Evolutionary conservation across 208 protist genomes (phyloP).

Genomic region (Trypanosoma lewisi): DNA sequence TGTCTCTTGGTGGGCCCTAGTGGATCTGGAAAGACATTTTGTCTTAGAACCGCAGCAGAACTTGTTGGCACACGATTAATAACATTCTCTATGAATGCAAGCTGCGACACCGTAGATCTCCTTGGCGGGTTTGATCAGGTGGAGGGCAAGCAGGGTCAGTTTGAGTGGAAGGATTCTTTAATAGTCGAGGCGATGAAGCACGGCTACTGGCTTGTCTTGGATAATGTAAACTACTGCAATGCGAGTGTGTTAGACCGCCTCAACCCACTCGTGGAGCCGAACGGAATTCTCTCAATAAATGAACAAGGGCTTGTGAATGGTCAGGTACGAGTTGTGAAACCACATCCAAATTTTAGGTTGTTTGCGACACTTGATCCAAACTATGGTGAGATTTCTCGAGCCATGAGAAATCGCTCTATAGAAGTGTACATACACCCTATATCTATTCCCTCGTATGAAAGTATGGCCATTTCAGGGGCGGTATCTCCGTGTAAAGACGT

Average conservation of each 20-base stretch:
- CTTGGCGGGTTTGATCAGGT: constrained; percentile 99
- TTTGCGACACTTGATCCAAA: constrained; percentile 98
- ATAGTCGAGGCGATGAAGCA: constrained; percentile 94
- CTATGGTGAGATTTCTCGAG: constrained; percentile 98
- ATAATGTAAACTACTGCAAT: constrained; percentile 99
- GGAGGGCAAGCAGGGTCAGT: constrained; percentile 94
- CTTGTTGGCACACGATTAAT: constrained; percentile 90
- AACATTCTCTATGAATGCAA: constrained; percentile 97
- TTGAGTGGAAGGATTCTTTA: constrained; percentile 99
- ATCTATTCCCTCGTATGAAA: constrained; percentile 74
- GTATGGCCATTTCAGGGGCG: constrained; percentile 22
- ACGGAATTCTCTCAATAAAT: constrained; percentile 93
- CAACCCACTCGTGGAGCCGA: constrained; percentile 99
- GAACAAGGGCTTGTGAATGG: constrained; percentile 96
- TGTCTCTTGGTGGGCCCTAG: constrained; percentile 94
- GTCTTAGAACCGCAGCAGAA: constrained; percentile 92
- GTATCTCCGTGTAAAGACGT: constrained; percentile 9
- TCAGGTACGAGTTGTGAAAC: constrained; percentile 89
- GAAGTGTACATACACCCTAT: constrained; percentile 94
- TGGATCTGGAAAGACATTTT: constrained; percentile 95
- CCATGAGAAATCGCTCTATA: constrained; percentile 99
- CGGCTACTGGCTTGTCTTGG: constrained; percentile 99
- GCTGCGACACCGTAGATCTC: constrained; percentile 99
- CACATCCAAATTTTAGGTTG: constrained; percentile 98
- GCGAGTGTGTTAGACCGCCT: constrained; percentile 99